Conservation (phyloP, 495 filamentous ascomycete genomes). For the Mytilinidion resinicola region DNA sequence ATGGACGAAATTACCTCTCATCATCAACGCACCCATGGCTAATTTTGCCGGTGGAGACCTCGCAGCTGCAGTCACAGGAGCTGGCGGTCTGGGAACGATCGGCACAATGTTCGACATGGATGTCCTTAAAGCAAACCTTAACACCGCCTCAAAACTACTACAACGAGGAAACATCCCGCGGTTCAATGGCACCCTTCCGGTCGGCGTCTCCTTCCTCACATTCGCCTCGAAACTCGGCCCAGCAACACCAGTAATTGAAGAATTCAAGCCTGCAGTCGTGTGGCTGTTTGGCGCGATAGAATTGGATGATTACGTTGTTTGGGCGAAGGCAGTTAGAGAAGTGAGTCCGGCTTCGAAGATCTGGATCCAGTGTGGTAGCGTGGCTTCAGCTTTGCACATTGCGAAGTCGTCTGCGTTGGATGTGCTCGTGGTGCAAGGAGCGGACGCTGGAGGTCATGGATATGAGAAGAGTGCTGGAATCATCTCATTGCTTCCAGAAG, state of each 20-base stretch:
- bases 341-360: conserved; percentile 46
- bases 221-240: conserved; percentile 47
- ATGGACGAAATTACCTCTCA: conserved; percentile 56
- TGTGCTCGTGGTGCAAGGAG: conserved; percentile 64
- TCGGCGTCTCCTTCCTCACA: conserved; percentile 58
- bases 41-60: conserved; percentile 57
- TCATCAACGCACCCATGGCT: conserved; percentile 67
- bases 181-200: conserved; percentile 39
- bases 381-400: conserved; percentile 49
- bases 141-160: conserved; percentile 16
- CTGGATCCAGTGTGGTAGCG: conserved; percentile 62
- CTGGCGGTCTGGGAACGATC: conserved; percentile 48
- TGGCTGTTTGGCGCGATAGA: conserved; percentile 65
- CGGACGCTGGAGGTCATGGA: conserved; percentile 71
- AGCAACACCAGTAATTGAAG: conserved; percentile 40
- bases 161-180: neutral
- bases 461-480: conserved; percentile 54
- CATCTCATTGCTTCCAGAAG: conserved; percentile 52
- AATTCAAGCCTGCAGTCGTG: conserved; percentile 53
- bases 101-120: conserved; percentile 31
- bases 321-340: conserved; percentile 48
- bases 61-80: conserved; percentile 52
- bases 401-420: conserved; percentile 44
- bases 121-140: conserved; percentile 20
- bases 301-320: conserved; percentile 46